These are phyloP conservation scores for Straminergon stramineum DNA, from an alignment of 225 moss, liverwort and hornwort species.

Conservation along the genomic window DNA sequence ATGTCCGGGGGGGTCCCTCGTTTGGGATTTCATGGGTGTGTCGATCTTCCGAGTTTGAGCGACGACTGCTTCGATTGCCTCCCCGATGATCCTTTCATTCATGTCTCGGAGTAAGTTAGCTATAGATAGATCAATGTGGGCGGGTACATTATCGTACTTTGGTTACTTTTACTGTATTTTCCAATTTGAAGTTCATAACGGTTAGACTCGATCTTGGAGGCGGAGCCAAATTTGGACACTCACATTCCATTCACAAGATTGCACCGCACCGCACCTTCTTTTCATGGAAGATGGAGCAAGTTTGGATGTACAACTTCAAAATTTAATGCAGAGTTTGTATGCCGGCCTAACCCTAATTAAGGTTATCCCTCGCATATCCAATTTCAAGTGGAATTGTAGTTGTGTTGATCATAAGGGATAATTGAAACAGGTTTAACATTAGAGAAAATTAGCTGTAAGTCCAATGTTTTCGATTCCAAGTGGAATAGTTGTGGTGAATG, in stretches of 20 bases:
- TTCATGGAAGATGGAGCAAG: background rate
- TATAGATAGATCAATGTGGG: background rate
- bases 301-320: background rate
- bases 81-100: background rate
- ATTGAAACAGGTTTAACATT: background rate
- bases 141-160: background rate
- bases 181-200: background rate
- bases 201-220: background rate
- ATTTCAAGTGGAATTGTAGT: background rate
- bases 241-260: background rate
- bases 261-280: background rate
- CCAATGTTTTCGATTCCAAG: background rate
- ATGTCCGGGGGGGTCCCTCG: background rate
- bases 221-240: background rate
- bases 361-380: background rate
- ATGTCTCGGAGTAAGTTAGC: background rate
- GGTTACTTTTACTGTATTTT: no score
- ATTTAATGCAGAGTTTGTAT: background rate
- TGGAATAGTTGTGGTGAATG: background rate
- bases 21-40: no score
- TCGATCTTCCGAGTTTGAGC: background rate
- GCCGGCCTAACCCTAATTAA: background rate
- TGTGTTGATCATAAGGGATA: background rate
- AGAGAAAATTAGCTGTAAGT: background rate
- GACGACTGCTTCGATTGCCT: background rate